Evolutionary conservation across 768 basidiomycete species (phyloP), one percentile per base, ranked within the genome.

Genomic region (Tulasnella sp.): DNA sequence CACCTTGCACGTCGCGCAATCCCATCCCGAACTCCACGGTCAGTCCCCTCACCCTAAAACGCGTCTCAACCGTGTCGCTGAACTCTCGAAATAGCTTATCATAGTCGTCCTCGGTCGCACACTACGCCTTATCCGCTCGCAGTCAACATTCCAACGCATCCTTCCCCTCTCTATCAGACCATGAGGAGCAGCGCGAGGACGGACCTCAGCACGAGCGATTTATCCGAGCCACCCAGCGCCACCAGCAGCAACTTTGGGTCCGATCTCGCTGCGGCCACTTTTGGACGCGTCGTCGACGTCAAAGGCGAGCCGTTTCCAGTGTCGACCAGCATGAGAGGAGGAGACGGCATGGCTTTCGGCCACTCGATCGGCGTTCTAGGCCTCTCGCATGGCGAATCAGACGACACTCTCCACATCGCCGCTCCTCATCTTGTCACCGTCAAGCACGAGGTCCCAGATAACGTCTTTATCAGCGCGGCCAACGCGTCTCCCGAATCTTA

Each of bases 181-280:
- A 31, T 70, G 37, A 38, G n/a, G 37, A 70, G 37, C 75, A 37
- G 67, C 25, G 14, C 52, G 34, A 38, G 39, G 31, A 76, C 40
- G n/a, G 75, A 71, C 38, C 37, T 45, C 75, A 76, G 75, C 52
- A 15, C 54, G 31, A 74, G 73, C 73, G 73, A 74, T 14, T 17
- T 52, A 11, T 76, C 75, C 29, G 75, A 76, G 36, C 75, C 75
- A 15, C 75, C 75, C 9, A 76, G 75, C 40, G 67, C 75, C 37
- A 76, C 75, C n/a, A 71, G 69, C 67, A 76, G 75, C 67, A 68
- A 29, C 40, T 76, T 76, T 69, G 67, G 75, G 11, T 29, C 40
- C 45, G 67, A 76, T 42, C 37, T 71, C 58, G 58, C 17, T 25
- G 29, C 54, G 19, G 54, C 29, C 54, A 58, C 29, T 34, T 64